These are phyloP conservation scores for Skeletonema grethae DNA, from an alignment of 108 stramenopile species.

Conservation along the genomic window DNA sequence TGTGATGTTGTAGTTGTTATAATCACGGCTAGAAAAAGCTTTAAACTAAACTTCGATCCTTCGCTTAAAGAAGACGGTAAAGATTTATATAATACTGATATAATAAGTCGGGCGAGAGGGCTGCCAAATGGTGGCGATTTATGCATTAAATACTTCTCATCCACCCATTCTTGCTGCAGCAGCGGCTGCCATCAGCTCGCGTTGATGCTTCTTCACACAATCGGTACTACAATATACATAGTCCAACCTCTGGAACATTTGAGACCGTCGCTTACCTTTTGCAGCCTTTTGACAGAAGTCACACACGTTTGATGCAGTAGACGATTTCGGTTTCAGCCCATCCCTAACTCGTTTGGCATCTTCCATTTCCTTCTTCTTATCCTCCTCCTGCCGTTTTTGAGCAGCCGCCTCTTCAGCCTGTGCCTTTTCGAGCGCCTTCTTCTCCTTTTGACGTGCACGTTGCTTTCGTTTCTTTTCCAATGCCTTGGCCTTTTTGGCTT, in stretches of 20 bases:
- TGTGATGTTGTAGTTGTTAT: no score
- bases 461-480: conserved; percentile 82
- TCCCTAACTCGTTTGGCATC: conserved; percentile 54
- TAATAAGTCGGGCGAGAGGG: no score
- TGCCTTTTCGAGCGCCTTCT: conserved; percentile 64
- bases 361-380: conserved; percentile 38
- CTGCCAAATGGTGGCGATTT: no score
- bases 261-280: conserved; percentile 60
- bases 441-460: conserved; percentile 79
- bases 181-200: conserved; percentile 86
- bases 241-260: conserved; percentile 82
- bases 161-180: conserved; percentile 64
- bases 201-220: conserved; percentile 86
- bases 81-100: no score
- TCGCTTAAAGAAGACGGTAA: no score
- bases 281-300: conserved; percentile 76
- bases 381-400: conserved; percentile 29
- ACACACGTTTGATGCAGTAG: conserved; percentile 61
- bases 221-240: conserved; percentile 83
- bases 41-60: no score
- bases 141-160: not conserved
- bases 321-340: conserved; percentile 46
- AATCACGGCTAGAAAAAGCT: no score
- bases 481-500: conserved; percentile 71
- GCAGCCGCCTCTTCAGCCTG: conserved; percentile 33